Evolutionary conservation across 352 stramenopile species (phyloP).

Genomic region (Pythium apleroticum): DNA sequence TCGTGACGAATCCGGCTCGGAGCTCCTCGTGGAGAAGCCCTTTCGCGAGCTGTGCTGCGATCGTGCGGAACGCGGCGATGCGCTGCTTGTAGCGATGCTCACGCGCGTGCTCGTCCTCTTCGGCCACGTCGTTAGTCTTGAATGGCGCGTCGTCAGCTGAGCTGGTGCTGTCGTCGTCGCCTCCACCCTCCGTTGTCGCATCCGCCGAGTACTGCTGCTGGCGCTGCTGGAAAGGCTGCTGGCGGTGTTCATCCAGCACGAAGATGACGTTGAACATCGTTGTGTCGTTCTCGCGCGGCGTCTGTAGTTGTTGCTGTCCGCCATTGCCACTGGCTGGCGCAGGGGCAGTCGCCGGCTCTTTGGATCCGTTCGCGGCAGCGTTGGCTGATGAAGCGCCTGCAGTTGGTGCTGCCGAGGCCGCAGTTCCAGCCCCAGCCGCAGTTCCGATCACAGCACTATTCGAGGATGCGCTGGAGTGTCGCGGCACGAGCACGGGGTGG

Average conservation of each 20-base stretch:
- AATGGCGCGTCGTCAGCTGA: not conserved
- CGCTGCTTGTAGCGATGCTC: slow-evolving; percentile 34
- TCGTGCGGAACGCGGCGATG: slow-evolving; percentile 58
- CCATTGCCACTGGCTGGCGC: not conserved
- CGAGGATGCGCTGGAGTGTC: slow-evolving; percentile 20
- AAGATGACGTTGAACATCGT: slow-evolving; percentile 92
- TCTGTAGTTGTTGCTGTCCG: not conserved
- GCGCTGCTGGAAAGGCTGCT: slow-evolving; percentile 27
- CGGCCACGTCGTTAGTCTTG: not conserved
- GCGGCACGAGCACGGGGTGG: slow-evolving; percentile 76
- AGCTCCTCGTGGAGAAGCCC: slow-evolving; percentile 83
- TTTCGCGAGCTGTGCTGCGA: slow-evolving; percentile 76
- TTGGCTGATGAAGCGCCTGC: too few species aligned
- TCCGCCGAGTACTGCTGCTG: slow-evolving; percentile 9
- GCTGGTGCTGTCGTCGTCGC: not conserved
- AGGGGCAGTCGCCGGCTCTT: not conserved
- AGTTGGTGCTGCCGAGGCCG: not conserved
- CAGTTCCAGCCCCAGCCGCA: not conserved
- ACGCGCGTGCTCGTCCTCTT: slow-evolving; percentile 6
- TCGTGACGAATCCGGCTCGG: slow-evolving; percentile 74
- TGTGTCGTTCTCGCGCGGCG: slow-evolving; percentile 47
- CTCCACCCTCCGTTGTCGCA: not conserved
- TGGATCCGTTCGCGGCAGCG: not conserved
- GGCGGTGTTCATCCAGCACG: slow-evolving; percentile 55
- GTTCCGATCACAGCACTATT: not conserved